These are phyloP conservation scores for Gorgonomyces haynaldii DNA, from an alignment of 192 early-diverging fungal species.

Conservation along the genomic window DNA sequence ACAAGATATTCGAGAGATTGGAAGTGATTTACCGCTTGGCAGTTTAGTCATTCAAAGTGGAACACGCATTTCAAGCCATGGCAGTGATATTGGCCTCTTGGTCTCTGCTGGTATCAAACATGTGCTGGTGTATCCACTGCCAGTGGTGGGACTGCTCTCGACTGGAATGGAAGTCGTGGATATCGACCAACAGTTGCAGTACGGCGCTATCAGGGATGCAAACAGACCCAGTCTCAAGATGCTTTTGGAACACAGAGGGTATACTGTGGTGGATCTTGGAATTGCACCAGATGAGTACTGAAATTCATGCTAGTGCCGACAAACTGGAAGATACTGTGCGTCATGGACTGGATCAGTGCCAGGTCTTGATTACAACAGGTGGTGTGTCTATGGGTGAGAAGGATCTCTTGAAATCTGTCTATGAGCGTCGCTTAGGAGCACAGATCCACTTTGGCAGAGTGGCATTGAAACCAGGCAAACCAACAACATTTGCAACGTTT, in stretches of 20 bases:
- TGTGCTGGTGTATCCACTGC: conserved; percentile 48
- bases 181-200: conserved; percentile 19
- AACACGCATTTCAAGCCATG: conserved; percentile 47
- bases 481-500: conserved; percentile 85
- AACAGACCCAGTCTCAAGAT: conserved; percentile 71
- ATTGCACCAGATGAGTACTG: conserved; percentile 56
- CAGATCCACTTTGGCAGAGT: conserved; percentile 84
- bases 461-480: conserved; percentile 88
- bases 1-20: conserved; percentile 72
- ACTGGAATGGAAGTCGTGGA: conserved; percentile 83
- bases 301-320: conserved; percentile 24
- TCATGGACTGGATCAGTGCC: conserved; percentile 32
- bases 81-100: conserved; percentile 77
- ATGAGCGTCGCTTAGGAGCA: conserved; percentile 67
- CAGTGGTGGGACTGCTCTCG: conserved; percentile 68
- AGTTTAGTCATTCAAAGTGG: conserved; percentile 47
- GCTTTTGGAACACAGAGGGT: conserved; percentile 48
- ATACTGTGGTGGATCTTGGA: conserved; percentile 59
- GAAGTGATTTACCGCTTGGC: conserved; percentile 58
- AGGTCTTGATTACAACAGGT: conserved; percentile 83
- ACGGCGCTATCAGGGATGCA: conserved; percentile 69
- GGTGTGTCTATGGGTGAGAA: conserved; percentile 98
- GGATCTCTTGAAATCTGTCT: conserved; percentile 78
- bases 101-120: conserved; percentile 60
- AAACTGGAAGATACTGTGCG: conserved; percentile 33